These are phyloP conservation scores for Ophiostoma angusticollis DNA, from an alignment of 2,329 filamentous ascomycete genomes.

Conservation along the genomic window DNA sequence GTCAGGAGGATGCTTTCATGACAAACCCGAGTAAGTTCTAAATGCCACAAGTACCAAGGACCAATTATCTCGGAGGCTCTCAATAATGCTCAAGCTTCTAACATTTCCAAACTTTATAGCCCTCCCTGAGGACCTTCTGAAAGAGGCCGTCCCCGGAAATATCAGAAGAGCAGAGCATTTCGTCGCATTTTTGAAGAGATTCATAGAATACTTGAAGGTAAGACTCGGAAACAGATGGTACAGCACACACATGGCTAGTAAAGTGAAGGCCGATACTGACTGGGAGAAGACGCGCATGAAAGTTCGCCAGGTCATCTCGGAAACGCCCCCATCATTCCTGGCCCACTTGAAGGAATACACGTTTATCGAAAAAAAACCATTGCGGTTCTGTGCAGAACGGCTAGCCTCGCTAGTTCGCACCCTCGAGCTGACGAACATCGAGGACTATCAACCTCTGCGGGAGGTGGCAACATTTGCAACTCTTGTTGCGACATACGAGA, in stretches of 20 bases:
- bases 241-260: neutral
- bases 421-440: constrained; percentile 90
- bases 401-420: constrained; percentile 90
- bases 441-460: constrained; percentile 93
- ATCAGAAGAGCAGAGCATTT: constrained; percentile 95
- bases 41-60: no score
- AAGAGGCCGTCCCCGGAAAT: constrained; percentile 92
- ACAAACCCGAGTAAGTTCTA: constrained; percentile 55
- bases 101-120: constrained; percentile 30
- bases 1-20: constrained; percentile 94
- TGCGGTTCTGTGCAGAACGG: constrained; percentile 89
- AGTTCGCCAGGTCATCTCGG: constrained; percentile 91
- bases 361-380: constrained; percentile 91
- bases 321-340: constrained; percentile 89
- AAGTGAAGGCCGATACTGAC: no score
- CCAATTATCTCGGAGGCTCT: no score
- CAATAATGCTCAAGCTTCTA: no score
- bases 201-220: constrained; percentile 89
- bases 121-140: constrained; percentile 82
- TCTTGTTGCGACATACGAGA: constrained; percentile 90
- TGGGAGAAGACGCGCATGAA: constrained; percentile 99
- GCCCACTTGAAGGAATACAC: constrained; percentile 89
- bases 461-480: constrained; percentile 97
- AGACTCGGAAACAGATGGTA: neutral
- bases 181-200: constrained; percentile 83